Base-by-base conservation (phyloP, 352 stramenopile genomes). In the Phytophthora melonis region DNA sequence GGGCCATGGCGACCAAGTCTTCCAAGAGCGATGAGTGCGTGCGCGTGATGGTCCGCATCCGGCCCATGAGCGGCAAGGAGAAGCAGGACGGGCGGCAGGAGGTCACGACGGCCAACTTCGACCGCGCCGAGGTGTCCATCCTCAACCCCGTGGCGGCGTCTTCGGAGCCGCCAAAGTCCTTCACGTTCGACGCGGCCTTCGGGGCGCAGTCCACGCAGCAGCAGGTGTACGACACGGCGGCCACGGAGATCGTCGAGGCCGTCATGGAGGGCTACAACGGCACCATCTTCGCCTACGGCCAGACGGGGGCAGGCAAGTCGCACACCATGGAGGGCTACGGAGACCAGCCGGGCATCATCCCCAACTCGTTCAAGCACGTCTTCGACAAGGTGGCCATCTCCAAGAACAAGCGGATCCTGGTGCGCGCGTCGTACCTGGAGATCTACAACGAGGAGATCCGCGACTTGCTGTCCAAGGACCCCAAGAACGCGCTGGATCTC, bases 381-480 rank as follows among this genome's bases (percentile, higher is more conserved):
- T 97, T 97, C 68, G 91, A 97, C 70, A 93, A 93, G 64, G 82
- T 94, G 41, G 86, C 88, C 14, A 95, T 94, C 66, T 90, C 89
- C 14, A 93, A 92, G 43, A 97, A 97, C 72, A 97, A 98, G 58
- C 97, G 98, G 71, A 99, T 98, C 72, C 84, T 99, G 30, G 97
- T 99, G 23, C 89, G 96, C 45, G 93, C 97, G 8, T 98, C 89
- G 16, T 99, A 99, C 70, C 84, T 99, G 41, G 97, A 99, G 76
- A 99, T 99, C 66, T 99, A 99, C 84, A 99, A 99, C 75, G 97
- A 99, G 86, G 95, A 99, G 69, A 98, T 99, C 72, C 84, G 94
- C 21, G 97, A 99, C 72, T 78, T 99, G 36, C 77, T 99, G 36
- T 92, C 87, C 19, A 95, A 93, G 63, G 88, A 98, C 63, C 85